Percentiles rank a stretch among this genome's conserved stretches.
Evolutionary conservation across 192 early-diverging fungal species (phyloP).

Genomic region (Phycomyces blakesleeanus): DNA sequence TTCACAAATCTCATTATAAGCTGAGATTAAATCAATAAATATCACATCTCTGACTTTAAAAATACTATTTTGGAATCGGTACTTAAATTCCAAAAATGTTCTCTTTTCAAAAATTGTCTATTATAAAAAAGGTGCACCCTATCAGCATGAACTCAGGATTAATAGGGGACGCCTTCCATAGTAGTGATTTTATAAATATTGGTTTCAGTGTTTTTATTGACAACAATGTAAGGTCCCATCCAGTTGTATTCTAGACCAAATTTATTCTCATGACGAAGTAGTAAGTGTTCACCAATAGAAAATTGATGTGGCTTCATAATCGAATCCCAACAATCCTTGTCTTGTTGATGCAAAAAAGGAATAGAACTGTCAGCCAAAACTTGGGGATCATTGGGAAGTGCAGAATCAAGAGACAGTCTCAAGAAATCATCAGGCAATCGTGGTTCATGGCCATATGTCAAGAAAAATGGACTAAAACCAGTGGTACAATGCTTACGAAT

Average conservation of each 20-base stretch:
- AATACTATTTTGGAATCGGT: no score
- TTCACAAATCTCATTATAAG: no score
- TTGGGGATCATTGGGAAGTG: not conserved
- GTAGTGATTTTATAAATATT: not conserved
- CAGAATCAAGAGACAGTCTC: not conserved
- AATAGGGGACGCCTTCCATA: not conserved
- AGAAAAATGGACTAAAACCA: constrained; percentile 8
- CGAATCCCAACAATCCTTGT: constrained; percentile 21
- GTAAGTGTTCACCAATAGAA: not conserved
- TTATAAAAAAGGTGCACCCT: no score
- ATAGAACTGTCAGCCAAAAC: constrained; percentile 2
- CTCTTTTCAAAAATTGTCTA: no score
- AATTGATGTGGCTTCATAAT: not conserved
- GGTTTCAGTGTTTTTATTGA: not conserved
- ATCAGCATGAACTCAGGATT: not conserved
- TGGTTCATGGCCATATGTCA: constrained; percentile 6
- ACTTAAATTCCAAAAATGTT: no score
- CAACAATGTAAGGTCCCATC: constrained; percentile 21
- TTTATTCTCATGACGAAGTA: not conserved
- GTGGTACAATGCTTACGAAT: constrained; percentile 3
- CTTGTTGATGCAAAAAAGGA: constrained; percentile 13
- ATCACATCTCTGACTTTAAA: no score
- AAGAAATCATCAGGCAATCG: not conserved
- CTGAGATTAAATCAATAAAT: no score
- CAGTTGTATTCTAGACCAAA: not conserved